phyloP scores from a whole-genome alignment of 2,329 filamentous ascomycete species.

The Phoma sp. region DNA sequence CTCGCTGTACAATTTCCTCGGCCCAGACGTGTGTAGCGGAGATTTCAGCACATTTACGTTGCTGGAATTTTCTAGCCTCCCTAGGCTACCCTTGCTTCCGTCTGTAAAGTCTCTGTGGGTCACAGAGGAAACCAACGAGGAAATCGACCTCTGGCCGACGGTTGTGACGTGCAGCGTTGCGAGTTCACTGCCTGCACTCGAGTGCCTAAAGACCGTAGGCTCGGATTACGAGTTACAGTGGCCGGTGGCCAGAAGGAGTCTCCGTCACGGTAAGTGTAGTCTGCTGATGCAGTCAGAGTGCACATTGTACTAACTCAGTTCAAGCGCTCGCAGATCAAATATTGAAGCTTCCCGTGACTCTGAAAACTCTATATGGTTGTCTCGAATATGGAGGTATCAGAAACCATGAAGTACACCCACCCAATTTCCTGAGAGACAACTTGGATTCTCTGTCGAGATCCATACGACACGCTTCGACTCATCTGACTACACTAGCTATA shows the following conservation, averaged over 20 bases:
- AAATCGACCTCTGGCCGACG: constrained; percentile 5
- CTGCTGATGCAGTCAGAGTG: neutral
- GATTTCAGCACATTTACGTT: neutral
- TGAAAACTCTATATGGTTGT: neutral
- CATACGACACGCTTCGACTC: neutral
- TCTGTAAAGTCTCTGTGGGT: neutral
- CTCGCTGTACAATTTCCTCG: neutral
- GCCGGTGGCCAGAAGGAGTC: neutral
- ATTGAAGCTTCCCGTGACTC: neutral
- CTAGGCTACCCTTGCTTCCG: neutral
- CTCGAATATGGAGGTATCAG: neutral
- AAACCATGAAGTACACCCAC: neutral
- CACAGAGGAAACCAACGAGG: neutral
- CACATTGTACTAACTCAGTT: neutral
- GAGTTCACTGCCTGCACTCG: neutral
- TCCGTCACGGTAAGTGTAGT: neutral
- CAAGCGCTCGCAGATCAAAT: neutral
- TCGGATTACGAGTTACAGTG: neutral
- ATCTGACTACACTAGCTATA: neutral
- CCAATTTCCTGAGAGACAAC: neutral
- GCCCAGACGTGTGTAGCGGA: neutral
- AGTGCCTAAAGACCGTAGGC: neutral
- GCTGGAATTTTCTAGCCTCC: neutral
- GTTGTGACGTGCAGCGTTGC: neutral
- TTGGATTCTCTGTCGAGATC: neutral